phyloP scores from a whole-genome alignment of 2,329 filamentous ascomycete species.

The Trichothecium roseum region DNA sequence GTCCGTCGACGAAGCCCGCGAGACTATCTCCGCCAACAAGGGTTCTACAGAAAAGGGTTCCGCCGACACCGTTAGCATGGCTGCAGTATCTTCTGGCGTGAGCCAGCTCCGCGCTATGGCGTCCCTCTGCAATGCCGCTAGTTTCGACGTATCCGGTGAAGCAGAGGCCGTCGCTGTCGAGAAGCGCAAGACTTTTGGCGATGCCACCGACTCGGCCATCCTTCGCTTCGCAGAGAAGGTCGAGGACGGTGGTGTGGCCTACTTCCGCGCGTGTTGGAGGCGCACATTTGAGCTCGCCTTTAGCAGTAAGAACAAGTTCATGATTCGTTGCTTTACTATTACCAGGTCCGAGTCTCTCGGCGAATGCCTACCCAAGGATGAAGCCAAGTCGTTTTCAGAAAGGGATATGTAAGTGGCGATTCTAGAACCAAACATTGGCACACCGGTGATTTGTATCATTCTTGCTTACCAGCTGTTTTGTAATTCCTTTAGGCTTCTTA shows the following conservation, averaged over 20 bases:
- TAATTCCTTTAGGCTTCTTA: conserved; percentile 36
- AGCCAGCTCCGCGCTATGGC: conserved; percentile 50
- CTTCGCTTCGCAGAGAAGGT: conserved; percentile 61
- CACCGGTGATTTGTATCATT: no score
- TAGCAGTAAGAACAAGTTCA: conserved; percentile 79
- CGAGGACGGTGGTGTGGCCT: conserved; percentile 37
- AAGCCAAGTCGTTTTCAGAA: conserved; percentile 21
- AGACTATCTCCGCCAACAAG: conserved; percentile 19
- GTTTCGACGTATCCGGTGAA: conserved; percentile 61
- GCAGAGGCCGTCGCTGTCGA: conserved; percentile 41
- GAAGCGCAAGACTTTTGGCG: conserved; percentile 57
- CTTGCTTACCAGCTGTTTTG: conserved; percentile 5
- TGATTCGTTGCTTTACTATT: conserved; percentile 52
- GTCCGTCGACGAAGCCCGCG: conserved; percentile 39
- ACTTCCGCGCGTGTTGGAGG: conserved; percentile 52
- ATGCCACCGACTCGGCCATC: conserved; percentile 68
- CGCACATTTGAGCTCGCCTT: conserved; percentile 61
- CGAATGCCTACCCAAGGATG: conserved; percentile 26
- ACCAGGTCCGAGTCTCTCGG: conserved; percentile 18
- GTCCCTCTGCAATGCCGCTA: conserved; percentile 64
- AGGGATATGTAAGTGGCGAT: conserved; percentile 23
- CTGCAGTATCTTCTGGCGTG: conserved; percentile 21
- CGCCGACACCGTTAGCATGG: conserved; percentile 18
- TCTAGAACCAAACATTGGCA: no score
- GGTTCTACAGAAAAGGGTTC: no score